Percentiles rank a stretch among this genome's conserved stretches.
Conservation (phyloP, 208 protist genomes). For the Polymyxa betae region DNA sequence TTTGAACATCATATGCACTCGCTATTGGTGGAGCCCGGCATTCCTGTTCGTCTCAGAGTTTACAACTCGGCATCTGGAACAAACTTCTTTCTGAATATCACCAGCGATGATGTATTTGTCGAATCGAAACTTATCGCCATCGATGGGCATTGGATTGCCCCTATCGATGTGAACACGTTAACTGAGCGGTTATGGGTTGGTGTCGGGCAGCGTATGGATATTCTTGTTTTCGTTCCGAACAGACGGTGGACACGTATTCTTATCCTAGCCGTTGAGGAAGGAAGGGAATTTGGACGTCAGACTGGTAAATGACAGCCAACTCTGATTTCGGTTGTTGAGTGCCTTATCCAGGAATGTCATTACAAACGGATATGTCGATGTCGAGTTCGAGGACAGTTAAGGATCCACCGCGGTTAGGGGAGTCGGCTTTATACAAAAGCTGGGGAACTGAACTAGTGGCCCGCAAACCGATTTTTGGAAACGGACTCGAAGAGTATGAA, state of each 20-base stretch:
- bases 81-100: background rate
- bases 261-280: conserved; percentile 20
- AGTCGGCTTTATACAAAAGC: background rate
- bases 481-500: no score
- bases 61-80: background rate
- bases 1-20: background rate
- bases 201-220: background rate
- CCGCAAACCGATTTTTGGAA: no score
- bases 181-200: background rate
- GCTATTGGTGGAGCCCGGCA: background rate
- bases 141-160: conserved; percentile 17
- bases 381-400: no score
- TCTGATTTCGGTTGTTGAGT: no score
- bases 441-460: background rate
- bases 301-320: no score
- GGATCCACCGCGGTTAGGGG: background rate
- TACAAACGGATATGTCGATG: no score
- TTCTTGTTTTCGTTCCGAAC: conserved; percentile 10
- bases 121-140: background rate
- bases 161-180: background rate
- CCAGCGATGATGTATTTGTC: background rate
- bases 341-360: no score
- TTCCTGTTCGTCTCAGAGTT: background rate
- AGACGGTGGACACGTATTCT: background rate
- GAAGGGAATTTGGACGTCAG: background rate